phyloP scores from a whole-genome alignment of 169 alveolate genomes.

The Plasmodium ovale region DNA sequence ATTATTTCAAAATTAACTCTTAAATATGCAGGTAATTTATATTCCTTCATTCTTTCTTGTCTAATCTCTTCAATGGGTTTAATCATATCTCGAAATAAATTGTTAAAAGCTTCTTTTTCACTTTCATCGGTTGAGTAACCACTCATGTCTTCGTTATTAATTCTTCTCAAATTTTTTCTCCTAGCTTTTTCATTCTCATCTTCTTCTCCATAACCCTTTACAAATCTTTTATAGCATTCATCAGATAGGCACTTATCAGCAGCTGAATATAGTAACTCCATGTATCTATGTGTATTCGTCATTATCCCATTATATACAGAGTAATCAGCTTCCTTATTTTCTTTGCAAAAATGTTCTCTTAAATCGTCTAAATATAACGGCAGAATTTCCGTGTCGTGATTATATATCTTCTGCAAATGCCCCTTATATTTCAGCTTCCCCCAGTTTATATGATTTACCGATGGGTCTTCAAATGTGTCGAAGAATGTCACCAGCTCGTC shows the following conservation, averaged over 20 bases:
- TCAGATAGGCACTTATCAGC: conserved; percentile 78
- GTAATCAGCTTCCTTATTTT: conserved; percentile 46
- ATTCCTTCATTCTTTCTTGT: conserved; percentile 84
- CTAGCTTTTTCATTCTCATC: conserved; percentile 55
- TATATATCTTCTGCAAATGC: conserved; percentile 45
- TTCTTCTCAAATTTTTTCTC: conserved; percentile 45
- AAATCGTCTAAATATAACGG: conserved; percentile 70
- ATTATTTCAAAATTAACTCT: conserved; percentile 82
- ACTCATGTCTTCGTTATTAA: conserved; percentile 62
- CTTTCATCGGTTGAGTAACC: conserved; percentile 72
- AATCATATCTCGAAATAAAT: conserved; percentile 70
- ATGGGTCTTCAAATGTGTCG: conserved; percentile 61
- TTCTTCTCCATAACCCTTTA: conserved; percentile 68
- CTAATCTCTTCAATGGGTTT: conserved; percentile 63
- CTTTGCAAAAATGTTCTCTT: conserved; percentile 64
- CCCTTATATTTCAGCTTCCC: conserved; percentile 69
- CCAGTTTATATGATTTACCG: conserved; percentile 54
- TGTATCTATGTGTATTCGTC: conserved; percentile 84
- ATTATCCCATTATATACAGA: conserved; percentile 84
- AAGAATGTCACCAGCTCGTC: conserved; percentile 39
- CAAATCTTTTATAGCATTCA: conserved; percentile 52
- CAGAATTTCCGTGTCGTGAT: conserved; percentile 59
- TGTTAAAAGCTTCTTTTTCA: conserved; percentile 72
- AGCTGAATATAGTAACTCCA: conserved; percentile 83
- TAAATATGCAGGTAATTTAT: conserved; percentile 86